These are phyloP conservation scores for Lactarius sp. DNA, from an alignment of 768 basidiomycete genomes.

Conservation along the genomic window DNA sequence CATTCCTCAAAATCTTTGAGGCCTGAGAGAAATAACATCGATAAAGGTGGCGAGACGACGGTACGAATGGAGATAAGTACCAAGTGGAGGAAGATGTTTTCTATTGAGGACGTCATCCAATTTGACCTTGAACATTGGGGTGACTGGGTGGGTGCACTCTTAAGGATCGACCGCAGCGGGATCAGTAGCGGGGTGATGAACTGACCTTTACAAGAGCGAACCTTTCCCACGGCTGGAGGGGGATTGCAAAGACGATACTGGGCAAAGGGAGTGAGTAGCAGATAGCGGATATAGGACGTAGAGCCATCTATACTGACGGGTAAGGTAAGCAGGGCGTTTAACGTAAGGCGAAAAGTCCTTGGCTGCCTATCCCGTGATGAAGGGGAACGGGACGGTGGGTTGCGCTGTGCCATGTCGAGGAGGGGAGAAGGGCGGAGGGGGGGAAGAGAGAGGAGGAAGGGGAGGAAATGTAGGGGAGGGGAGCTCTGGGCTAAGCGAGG, in stretches of 20 bases:
- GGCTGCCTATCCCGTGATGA: constrained; percentile 28
- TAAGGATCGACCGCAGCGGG: background rate
- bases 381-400: constrained; percentile 1
- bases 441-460: no score
- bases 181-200: background rate
- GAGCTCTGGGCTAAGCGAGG: background rate
- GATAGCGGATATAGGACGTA: background rate
- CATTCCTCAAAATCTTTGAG: constrained; percentile 63
- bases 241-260: constrained; percentile 58
- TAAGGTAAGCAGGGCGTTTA: constrained; percentile 35
- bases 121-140: constrained; percentile 59
- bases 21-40: constrained; percentile 3
- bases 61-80: constrained; percentile 31
- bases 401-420: constrained; percentile 15
- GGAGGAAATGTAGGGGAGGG: background rate
- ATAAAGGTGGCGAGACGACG: background rate
- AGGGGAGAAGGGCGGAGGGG: background rate
- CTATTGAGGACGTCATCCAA: constrained; percentile 73
- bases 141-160: constrained; percentile 33
- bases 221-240: constrained; percentile 61
- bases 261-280: background rate
- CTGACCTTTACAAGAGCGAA: constrained; percentile 57
- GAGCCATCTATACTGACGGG: constrained; percentile 34
- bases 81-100: constrained; percentile 75
- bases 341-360: constrained; percentile 34